Evolutionary conservation across 805 yeast species (phyloP).

Genomic region (Saccharomycopsis amapae): DNA sequence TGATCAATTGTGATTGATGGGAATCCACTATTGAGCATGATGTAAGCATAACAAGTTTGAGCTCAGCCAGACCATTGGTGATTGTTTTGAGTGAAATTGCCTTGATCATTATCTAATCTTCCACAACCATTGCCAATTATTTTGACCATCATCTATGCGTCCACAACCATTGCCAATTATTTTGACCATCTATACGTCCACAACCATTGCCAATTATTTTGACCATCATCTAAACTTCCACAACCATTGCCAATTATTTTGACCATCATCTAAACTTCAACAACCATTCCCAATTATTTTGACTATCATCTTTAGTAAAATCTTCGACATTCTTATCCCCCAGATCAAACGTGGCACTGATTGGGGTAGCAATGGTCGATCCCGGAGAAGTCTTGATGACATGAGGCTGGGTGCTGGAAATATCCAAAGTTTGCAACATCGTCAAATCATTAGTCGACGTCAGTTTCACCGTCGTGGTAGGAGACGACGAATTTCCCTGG

Average conservation of each 20-base stretch:
- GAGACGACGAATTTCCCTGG: not conserved
- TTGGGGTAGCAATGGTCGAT: not conserved
- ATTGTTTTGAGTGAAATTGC: no score
- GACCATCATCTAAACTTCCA: conserved; percentile 13
- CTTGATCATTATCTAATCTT: no score
- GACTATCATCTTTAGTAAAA: not conserved
- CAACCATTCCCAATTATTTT: conserved; percentile 14
- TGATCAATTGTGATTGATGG: no score
- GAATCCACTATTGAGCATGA: no score
- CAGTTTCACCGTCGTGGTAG: not conserved
- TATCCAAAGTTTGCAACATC: conserved; percentile 8
- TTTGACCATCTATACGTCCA: not conserved
- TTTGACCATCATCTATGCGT: conserved; percentile 9
- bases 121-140: not conserved
- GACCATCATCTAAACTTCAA: conserved; percentile 10
- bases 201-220: not conserved
- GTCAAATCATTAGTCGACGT: conserved; percentile 8
- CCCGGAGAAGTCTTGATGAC: conserved; percentile 1
- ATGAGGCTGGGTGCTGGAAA: conserved; percentile 1
- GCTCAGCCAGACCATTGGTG: no score
- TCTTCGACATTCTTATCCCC: not conserved
- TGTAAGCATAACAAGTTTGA: no score
- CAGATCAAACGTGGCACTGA: not conserved
- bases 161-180: no score
- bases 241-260: conserved; percentile 21